phyloP scores from a whole-genome alignment of 192 early-diverging fungal genomes.

The Coemansia sp. region DNA sequence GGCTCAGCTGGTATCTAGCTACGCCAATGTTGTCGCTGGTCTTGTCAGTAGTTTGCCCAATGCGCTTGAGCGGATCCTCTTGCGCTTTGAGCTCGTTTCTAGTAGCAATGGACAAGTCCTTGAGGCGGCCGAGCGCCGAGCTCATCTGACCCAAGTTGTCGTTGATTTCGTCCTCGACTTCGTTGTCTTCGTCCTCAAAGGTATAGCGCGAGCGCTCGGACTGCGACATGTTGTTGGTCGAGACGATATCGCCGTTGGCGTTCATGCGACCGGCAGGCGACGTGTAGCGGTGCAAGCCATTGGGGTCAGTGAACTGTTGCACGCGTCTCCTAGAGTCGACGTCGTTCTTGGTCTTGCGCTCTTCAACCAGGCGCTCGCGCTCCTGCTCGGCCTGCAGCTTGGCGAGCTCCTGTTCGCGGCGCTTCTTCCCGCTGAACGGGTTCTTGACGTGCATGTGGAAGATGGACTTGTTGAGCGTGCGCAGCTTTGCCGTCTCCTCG shows the following conservation, averaged over 20 bases:
- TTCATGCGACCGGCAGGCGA: conserved; percentile 34
- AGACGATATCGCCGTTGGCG: conserved; percentile 53
- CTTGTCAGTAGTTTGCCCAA: conserved; percentile 56
- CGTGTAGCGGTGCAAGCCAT: conserved; percentile 7
- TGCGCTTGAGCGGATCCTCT: conserved; percentile 56
- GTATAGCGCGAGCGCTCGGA: conserved; percentile 61
- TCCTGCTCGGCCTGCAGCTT: conserved; percentile 51
- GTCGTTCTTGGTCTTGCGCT: conserved; percentile 57
- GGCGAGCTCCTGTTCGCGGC: conserved; percentile 59
- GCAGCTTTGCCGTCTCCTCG: conserved; percentile 38
- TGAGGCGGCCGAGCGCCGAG: conserved; percentile 54
- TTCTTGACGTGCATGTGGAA: conserved; percentile 69
- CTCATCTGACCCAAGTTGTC: conserved; percentile 64
- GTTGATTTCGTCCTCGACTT: conserved; percentile 68
- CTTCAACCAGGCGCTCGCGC: conserved; percentile 31
- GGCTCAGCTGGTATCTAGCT: conserved; percentile 40
- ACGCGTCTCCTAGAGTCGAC: conserved; percentile 62
- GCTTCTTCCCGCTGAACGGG: conserved; percentile 65
- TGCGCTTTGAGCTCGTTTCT: conserved; percentile 63
- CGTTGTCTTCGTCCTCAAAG: conserved; percentile 72
- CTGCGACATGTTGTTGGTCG: conserved; percentile 16
- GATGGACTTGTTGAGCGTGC: conserved; percentile 69
- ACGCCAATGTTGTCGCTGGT: conserved; percentile 45
- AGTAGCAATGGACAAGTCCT: conserved; percentile 62
- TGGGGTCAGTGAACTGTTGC: conserved; percentile 43